These are phyloP conservation scores for Cucurbita moschata DNA, from an alignment of 306 rosid species.

Conservation along the genomic window DNA sequence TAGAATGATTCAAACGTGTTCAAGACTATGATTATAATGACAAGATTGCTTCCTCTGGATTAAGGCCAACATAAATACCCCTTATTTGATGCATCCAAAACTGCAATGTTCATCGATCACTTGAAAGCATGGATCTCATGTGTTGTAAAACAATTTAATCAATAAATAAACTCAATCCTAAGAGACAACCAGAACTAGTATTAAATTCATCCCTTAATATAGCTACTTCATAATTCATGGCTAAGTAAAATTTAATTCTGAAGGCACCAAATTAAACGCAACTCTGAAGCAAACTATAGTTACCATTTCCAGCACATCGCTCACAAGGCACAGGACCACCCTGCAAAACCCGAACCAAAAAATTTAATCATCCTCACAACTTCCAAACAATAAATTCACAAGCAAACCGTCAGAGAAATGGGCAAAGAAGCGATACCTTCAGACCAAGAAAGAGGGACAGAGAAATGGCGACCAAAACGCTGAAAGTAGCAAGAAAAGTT, in stretches of 20 bases:
- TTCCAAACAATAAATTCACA: background rate
- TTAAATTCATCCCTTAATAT: background rate
- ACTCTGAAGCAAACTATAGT: background rate
- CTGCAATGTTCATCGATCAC: background rate
- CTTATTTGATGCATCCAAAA: too few relatives aligned
- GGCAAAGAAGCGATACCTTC: constrained; percentile 31
- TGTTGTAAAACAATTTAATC: background rate
- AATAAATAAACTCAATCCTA: background rate
- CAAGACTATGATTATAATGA: background rate
- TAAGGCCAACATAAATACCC: too few relatives aligned
- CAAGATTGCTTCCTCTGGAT: too few relatives aligned
- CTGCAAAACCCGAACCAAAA: constrained; percentile 27
- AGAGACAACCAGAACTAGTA: background rate
- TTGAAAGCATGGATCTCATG: background rate
- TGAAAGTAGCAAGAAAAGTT: constrained; percentile 57
- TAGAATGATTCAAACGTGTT: background rate
- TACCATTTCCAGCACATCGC: constrained; percentile 94
- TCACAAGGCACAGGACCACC: constrained; percentile 93
- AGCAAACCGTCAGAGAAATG: background rate
- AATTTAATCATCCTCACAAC: background rate
- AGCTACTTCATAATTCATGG: background rate
- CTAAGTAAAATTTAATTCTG: background rate
- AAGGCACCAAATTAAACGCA: background rate
- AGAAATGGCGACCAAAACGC: constrained; percentile 78
- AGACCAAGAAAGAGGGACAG: constrained; percentile 86